A percentile compares a stretch with the other conserved stretches of the same genome.
These are phyloP conservation scores for Pyrenophora tritici-repentis DNA, from an alignment of 2,329 filamentous ascomycete genomes.

Conservation along the genomic window DNA sequence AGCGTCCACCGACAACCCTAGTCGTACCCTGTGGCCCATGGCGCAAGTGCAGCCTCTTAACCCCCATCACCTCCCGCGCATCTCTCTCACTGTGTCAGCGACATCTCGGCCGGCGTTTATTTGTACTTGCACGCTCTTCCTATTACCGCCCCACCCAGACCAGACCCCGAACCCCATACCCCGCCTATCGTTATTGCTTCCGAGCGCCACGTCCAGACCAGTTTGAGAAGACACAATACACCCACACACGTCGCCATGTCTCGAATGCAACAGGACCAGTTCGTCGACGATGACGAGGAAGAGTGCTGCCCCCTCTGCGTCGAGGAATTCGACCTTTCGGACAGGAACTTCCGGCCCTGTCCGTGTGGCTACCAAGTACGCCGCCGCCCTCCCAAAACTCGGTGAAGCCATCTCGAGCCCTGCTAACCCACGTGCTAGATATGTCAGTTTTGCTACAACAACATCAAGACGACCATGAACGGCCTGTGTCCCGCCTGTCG, in stretches of 20 bases:
- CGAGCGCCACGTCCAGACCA: conserved; percentile 34
- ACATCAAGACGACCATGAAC: conserved; percentile 98
- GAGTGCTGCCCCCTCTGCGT: conserved; percentile 88
- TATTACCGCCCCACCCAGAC: conserved; percentile 10
- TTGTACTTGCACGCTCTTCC: conserved; percentile 26
- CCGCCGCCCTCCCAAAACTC: conserved; percentile 22
- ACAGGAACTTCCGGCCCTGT: conserved; percentile 95
- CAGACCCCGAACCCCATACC: conserved; percentile 6
- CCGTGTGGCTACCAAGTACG: conserved; percentile 96
- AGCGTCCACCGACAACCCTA: conserved; percentile 17
- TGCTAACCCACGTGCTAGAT: conserved; percentile 60
- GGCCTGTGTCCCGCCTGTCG: conserved; percentile 96
- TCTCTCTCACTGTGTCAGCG: conserved; percentile 23
- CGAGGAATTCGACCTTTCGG: conserved; percentile 97
- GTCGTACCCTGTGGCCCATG: conserved; percentile 12
- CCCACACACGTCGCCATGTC: conserved; percentile 48
- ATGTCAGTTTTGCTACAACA: conserved; percentile 99
- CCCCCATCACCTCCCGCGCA: conserved; percentile 28
- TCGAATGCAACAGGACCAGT: conserved; percentile 56
- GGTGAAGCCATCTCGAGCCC: conserved; percentile 13
- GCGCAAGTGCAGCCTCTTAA: conserved; percentile 32
- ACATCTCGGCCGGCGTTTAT: conserved; percentile 42
- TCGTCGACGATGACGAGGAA: conserved; percentile 59
- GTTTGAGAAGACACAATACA: conserved; percentile 11
- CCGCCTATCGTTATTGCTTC: conserved; percentile 19